These are phyloP conservation scores for Aspergillus pseudoterreus DNA, from an alignment of 2,329 filamentous ascomycete species.

Conservation along the genomic window DNA sequence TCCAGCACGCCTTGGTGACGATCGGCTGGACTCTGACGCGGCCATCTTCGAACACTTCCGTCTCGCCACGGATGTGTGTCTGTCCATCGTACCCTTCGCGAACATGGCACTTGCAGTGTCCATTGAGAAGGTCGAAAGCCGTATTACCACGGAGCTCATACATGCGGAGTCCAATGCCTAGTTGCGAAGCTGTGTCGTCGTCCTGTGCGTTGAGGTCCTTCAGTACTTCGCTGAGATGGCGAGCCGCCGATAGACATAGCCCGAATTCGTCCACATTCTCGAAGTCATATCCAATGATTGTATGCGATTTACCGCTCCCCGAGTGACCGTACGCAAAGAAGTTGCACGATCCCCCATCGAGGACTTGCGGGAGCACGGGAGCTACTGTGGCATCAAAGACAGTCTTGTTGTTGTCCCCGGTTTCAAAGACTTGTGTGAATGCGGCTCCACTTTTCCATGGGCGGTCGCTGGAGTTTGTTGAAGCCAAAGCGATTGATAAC, in stretches of 20 bases:
- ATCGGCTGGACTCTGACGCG: constrained; percentile 43
- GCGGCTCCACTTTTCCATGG: constrained; percentile 24
- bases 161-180: constrained; percentile 39
- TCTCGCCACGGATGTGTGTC: constrained; percentile 41
- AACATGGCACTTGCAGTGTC: constrained; percentile 36
- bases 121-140: constrained; percentile 43
- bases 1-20: constrained; percentile 26
- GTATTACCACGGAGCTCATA: constrained; percentile 42
- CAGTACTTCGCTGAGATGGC: constrained; percentile 25
- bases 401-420: constrained; percentile 18
- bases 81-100: constrained; percentile 41
- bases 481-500: background rate
- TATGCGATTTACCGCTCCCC: constrained; percentile 42
- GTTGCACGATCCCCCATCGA: constrained; percentile 37
- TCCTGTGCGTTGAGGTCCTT: constrained; percentile 19
- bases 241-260: constrained; percentile 35
- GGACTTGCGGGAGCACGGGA: constrained; percentile 30
- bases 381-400: constrained; percentile 31
- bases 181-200: background rate
- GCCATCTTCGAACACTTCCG: constrained; percentile 38
- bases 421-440: constrained; percentile 21
- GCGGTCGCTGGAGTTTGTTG: background rate
- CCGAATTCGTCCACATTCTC: constrained; percentile 32
- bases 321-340: constrained; percentile 46
- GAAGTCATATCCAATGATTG: constrained; percentile 43